Conservation (phyloP, 2,329 filamentous ascomycete species). For the Aspergillus fumigatus region DNA sequence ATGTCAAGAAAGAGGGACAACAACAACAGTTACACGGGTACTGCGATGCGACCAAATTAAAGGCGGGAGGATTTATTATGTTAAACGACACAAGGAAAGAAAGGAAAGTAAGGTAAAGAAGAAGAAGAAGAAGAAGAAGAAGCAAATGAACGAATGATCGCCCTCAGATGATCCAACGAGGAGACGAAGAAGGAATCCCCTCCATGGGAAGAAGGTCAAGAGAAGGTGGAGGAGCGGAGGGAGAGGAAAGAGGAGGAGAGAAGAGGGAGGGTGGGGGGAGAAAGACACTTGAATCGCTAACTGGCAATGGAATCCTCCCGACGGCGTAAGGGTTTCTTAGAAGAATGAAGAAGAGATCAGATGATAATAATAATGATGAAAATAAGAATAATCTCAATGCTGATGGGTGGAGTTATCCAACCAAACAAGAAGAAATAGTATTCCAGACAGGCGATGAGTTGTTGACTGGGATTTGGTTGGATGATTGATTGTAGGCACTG, state of each 20-base stretch:
- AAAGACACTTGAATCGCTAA: conserved; percentile 3
- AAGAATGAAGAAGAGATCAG: conserved; percentile 1
- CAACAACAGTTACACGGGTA: background rate
- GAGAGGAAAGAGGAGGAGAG: background rate
- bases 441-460: background rate
- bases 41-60: background rate
- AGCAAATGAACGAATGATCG: conserved; percentile 9
- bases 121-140: conserved; percentile 7
- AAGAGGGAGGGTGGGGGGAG: conserved; percentile 2
- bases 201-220: conserved; percentile 17
- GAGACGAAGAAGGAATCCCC: conserved; percentile 13
- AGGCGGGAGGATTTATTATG: background rate
- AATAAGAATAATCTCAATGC: background rate
- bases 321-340: conserved; percentile 1
- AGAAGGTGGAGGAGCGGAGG: conserved; percentile 6
- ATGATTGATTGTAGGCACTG: background rate
- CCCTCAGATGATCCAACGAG: conserved; percentile 16
- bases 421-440: background rate
- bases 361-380: background rate
- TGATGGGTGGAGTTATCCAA: background rate
- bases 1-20: conserved; percentile 3
- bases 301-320: conserved; percentile 2
- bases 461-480: background rate
- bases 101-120: background rate
- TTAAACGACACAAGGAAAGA: conserved; percentile 13